Base-by-base conservation (phyloP, 177 flowering plant species). In the Vitis hybrid region DNA sequence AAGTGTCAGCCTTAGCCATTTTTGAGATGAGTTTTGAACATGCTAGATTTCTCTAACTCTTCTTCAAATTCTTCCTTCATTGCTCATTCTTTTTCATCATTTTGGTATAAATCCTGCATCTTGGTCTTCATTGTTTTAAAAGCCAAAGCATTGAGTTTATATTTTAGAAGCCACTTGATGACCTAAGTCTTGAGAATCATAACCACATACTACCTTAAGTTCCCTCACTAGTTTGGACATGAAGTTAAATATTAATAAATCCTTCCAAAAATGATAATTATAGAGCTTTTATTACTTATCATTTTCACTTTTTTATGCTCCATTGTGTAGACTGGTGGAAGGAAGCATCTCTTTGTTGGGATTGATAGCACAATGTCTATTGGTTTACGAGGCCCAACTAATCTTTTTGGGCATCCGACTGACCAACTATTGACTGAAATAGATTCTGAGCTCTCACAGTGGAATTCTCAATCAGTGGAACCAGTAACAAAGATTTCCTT, bases 381-480 rank as follows among this genome's bases (percentile, higher is more conserved):
- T 57, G 99, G 99, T 65, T 59, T 90, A 65, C 85, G 97, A 29
- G 97, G 98, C 59, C 99, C 99, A 64, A 93, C 98, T 16, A 93
- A 95, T 84, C 83, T 95, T 45, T 91, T 93, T 81, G 98, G 98
- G 52, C 99, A 95, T 82, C 98, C 99, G 50, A 87, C 96, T 55
- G 97, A 93, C 49, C 60, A 86, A 71, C 78, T 95, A 26, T 78
- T 93, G 22, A 58, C 48, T 51, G 89, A 91, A 45, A 33, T 95
- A 52, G 95, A 86, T 68, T 55, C 81, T 19, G 88, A 90, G 73
- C 93, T 95, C 48, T 88, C 92, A 29, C 92, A 87, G 74, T 91
- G 96, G 97, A 85, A 90, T 79, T 80, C 83, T 66, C 75, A 75
- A 67, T 68, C 85, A 55, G 63, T 70, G 13, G 73, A 78, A 63